Percentiles rank a stretch among this genome's conserved stretches.
phyloP scores from a whole-genome alignment of 306 rosid species.

The Quercus wislizeni region DNA sequence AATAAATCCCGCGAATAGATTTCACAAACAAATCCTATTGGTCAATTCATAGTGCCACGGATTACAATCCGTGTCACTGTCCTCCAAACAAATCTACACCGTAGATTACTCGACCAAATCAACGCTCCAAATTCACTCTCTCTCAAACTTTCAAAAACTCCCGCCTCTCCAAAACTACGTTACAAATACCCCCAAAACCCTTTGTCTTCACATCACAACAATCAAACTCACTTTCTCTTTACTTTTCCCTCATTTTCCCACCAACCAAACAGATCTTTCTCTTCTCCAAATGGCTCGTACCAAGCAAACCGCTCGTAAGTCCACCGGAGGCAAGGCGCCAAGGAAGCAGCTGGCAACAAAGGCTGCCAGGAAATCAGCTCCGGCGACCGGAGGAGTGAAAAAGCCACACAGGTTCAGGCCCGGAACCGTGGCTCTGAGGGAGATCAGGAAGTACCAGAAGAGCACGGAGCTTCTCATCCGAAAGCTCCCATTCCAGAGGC shows the following conservation, averaged over 20 bases:
- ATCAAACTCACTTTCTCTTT: no score
- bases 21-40: slow-evolving; percentile 2
- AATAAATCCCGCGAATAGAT: no score
- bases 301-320: slow-evolving; percentile 32
- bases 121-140: neutral
- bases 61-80: neutral
- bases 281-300: slow-evolving; percentile 23
- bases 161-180: neutral
- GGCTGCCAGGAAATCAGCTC: slow-evolving; percentile 28
- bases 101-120: neutral
- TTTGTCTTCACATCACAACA: no score
- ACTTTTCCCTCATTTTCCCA: neutral
- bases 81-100: no score
- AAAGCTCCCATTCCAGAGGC: slow-evolving; percentile 30
- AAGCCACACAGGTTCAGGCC: slow-evolving; percentile 35
- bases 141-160: no score
- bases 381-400: slow-evolving; percentile 30
- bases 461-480: slow-evolving; percentile 27
- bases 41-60: neutral
- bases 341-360: slow-evolving; percentile 32
- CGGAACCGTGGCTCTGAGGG: slow-evolving; percentile 31
- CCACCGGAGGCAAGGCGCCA: slow-evolving; percentile 33
- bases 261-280: neutral
- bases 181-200: no score
- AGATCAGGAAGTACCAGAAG: slow-evolving; percentile 34